These are phyloP conservation scores for Typha latifolia DNA, from an alignment of 176 grass and related monocot species.

Conservation along the genomic window DNA sequence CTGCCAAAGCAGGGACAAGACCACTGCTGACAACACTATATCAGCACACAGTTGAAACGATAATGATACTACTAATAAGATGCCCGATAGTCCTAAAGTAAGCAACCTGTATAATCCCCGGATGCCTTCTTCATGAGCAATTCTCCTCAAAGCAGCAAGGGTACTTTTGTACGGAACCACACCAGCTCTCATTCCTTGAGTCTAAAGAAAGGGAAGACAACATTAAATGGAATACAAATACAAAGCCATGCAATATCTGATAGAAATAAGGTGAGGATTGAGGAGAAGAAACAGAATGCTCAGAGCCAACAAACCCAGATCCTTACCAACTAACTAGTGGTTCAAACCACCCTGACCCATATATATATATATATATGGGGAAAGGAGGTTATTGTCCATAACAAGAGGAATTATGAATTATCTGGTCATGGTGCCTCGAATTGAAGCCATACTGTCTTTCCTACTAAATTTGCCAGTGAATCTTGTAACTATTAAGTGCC, in stretches of 20 bases:
- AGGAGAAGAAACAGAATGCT: no score
- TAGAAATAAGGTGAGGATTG: no score
- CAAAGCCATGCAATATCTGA: not conserved
- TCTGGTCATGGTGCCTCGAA: no score
- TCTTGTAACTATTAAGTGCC: no score
- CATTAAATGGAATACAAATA: not conserved
- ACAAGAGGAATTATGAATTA: no score
- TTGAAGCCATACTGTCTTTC: no score
- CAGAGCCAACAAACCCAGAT: no score
- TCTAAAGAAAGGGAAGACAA: conserved; percentile 34
- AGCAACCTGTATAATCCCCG: conserved; percentile 80
- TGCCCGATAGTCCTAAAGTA: not conserved
- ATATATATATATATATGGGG: no score
- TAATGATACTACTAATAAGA: not conserved
- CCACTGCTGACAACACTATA: conserved; percentile 37
- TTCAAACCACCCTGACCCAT: no score
- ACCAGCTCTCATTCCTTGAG: conserved; percentile 57
- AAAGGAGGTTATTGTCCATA: no score
- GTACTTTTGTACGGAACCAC: conserved; percentile 68
- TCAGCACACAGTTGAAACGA: not conserved
- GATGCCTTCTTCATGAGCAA: conserved; percentile 79
- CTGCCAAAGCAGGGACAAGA: conserved; percentile 81
- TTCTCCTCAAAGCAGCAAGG: conserved; percentile 61
- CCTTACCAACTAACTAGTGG: no score
- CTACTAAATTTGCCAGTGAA: no score